These are phyloP conservation scores for Oenanthe javanica DNA, from an alignment of 140 eudicot species.

Conservation along the genomic window DNA sequence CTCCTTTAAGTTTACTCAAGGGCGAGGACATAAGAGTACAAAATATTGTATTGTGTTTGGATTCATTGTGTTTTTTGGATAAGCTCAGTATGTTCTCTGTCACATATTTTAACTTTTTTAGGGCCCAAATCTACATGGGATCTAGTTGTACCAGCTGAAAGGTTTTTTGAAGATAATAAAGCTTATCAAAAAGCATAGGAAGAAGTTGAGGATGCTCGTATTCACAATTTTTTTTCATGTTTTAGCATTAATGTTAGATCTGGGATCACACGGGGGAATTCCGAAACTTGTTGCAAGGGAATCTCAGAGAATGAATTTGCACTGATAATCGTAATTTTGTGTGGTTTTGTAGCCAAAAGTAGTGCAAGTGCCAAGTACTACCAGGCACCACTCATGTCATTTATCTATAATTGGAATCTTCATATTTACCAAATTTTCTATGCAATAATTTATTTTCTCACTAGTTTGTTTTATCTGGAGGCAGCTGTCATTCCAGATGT, in stretches of 20 bases:
- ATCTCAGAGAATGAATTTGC: slow-evolving; percentile 16
- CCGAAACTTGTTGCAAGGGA: not conserved
- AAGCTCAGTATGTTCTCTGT: no score
- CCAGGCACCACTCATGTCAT: not conserved
- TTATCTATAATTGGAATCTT: not conserved
- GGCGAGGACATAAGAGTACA: no score
- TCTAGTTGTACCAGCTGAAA: not conserved
- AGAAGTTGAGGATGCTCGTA: not conserved
- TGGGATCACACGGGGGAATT: not conserved
- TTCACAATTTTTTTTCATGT: not conserved
- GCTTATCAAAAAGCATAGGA: not conserved
- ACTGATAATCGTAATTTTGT: slow-evolving; percentile 21
- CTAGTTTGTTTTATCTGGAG: not conserved
- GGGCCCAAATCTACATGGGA: not conserved
- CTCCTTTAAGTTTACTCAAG: no score
- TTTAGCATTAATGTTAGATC: not conserved
- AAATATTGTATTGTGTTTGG: no score
- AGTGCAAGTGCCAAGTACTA: not conserved
- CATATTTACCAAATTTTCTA: not conserved
- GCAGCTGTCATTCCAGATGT: slow-evolving; percentile 90
- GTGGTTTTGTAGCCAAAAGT: not conserved
- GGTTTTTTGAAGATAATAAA: not conserved
- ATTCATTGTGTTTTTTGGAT: no score
- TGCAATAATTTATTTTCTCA: not conserved
- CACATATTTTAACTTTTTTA: no score